phyloP scores from a whole-genome alignment of 495 filamentous ascomycete genomes.

The Amorphotheca resinae region DNA sequence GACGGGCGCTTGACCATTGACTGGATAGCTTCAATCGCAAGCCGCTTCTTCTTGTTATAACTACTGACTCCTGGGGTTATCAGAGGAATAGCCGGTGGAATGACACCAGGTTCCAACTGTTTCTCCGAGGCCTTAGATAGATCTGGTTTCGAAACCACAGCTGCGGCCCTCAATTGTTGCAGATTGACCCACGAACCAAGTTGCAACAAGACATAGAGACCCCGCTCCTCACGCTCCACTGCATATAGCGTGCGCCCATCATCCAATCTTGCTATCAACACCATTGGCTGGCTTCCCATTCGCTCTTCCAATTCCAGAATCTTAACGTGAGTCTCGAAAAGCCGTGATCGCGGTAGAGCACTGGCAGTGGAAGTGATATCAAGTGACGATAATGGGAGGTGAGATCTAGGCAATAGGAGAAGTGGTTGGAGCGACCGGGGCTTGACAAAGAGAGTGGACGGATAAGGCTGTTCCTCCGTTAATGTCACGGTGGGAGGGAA shows the following conservation, averaged over 20 bases:
- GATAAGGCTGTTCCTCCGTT: conserved; percentile 36
- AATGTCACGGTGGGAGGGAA: conserved; percentile 13
- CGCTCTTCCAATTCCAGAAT: conserved; percentile 47
- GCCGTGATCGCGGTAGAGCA: conserved; percentile 36
- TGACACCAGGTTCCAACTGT: background rate
- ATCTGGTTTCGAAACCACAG: conserved; percentile 27
- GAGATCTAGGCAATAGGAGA: conserved; percentile 46
- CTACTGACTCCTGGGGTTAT: conserved; percentile 28
- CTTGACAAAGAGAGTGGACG: conserved; percentile 41
- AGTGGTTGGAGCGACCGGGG: conserved; percentile 48
- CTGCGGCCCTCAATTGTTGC: conserved; percentile 26
- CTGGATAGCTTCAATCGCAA: conserved; percentile 42
- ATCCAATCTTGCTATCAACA: conserved; percentile 56
- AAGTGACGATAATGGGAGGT: conserved; percentile 46
- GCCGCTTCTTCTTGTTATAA: conserved; percentile 29
- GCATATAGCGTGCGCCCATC: conserved; percentile 46
- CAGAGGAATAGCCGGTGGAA: conserved; percentile 23
- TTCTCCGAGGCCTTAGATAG: conserved; percentile 14
- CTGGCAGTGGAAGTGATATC: conserved; percentile 41
- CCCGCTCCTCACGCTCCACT: conserved; percentile 54
- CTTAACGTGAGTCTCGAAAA: conserved; percentile 49
- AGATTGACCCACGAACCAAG: conserved; percentile 53
- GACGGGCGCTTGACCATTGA: conserved; percentile 29
- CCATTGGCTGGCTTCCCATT: conserved; percentile 33
- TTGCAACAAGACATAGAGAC: conserved; percentile 59